Percentiles rank a stretch among this genome's conserved stretches.
phyloP scores from a whole-genome alignment of 768 basidiomycete species.

The Leccinum ochraceum region DNA sequence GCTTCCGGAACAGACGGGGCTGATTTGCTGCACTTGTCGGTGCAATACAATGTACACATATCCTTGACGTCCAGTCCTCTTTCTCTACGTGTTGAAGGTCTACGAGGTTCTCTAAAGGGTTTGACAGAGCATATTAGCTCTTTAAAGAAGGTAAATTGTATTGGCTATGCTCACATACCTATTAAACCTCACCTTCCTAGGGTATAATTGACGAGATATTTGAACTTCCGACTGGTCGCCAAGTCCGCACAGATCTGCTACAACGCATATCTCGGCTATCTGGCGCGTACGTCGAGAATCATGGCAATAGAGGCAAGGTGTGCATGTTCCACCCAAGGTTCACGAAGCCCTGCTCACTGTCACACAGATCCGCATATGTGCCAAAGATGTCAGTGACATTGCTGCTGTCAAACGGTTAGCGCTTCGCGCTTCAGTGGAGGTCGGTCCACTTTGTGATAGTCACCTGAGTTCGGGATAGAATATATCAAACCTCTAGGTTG shows the following conservation, averaged over 20 bases:
- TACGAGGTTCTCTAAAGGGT: constrained; percentile 50
- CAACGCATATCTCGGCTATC: constrained; percentile 69
- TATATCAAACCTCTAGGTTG: constrained; percentile 15
- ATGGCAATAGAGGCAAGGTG: constrained; percentile 49
- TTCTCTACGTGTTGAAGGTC: constrained; percentile 58
- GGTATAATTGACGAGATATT: constrained; percentile 35
- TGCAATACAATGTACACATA: constrained; percentile 59
- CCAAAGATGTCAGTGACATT: constrained; percentile 42
- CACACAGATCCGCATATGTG: constrained; percentile 56
- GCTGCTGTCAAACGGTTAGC: constrained; percentile 52
- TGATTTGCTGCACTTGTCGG: constrained; percentile 60
- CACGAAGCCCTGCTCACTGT: constrained; percentile 1
- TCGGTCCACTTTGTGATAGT: constrained; percentile 28
- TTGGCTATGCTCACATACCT: neutral
- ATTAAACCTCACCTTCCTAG: constrained; percentile 10
- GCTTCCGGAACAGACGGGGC: constrained; percentile 52
- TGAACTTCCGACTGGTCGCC: constrained; percentile 45
- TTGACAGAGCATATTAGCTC: constrained; percentile 46
- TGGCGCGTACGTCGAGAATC: constrained; percentile 61
- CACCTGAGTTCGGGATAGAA: constrained; percentile 12
- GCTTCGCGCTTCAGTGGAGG: constrained; percentile 54
- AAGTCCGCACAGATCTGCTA: constrained; percentile 48
- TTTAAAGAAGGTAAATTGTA: constrained; percentile 47
- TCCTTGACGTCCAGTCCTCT: constrained; percentile 58
- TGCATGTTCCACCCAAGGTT: constrained; percentile 5